A percentile compares a stretch with the other conserved stretches of the same genome.
phyloP scores from a whole-genome alignment of 148 eudicot genomes.

The Arbutus unedo region DNA sequence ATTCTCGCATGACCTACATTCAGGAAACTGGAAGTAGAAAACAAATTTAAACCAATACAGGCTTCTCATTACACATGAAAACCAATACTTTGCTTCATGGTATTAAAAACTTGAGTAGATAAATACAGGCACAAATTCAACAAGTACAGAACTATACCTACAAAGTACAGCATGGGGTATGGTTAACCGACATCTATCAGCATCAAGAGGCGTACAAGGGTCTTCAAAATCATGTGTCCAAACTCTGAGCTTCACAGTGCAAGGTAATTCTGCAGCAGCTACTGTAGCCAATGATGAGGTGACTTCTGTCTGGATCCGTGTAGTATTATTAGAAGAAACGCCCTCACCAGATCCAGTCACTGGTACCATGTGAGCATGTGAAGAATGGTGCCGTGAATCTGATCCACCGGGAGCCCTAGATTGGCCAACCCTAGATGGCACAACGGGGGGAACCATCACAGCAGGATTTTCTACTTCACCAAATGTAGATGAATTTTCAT shows the following conservation, averaged over 20 bases:
- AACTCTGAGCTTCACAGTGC: constrained; percentile 94
- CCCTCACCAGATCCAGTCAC: constrained; percentile 38
- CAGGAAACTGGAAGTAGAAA: constrained; percentile 4
- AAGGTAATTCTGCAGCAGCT: constrained; percentile 93
- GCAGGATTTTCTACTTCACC: constrained; percentile 35
- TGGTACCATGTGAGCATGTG: constrained; percentile 43
- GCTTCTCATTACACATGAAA: background rate
- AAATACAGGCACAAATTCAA: constrained; percentile 8
- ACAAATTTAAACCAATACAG: background rate
- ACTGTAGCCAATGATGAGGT: constrained; percentile 88
- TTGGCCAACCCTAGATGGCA: constrained; percentile 32
- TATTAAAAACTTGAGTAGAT: background rate
- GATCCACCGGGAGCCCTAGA: constrained; percentile 43
- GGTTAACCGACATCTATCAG: constrained; percentile 69
- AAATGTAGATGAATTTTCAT: constrained; percentile 38
- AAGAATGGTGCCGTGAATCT: constrained; percentile 45
- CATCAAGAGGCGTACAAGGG: constrained; percentile 72
- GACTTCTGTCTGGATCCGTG: constrained; percentile 72
- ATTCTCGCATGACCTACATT: background rate
- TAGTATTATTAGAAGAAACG: constrained; percentile 28
- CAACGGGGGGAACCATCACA: constrained; percentile 28
- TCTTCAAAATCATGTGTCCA: constrained; percentile 84
- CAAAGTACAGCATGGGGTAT: constrained; percentile 99
- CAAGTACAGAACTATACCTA: constrained; percentile 44
- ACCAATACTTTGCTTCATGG: background rate